A percentile compares a stretch with the other conserved stretches of the same genome.
Evolutionary conservation across 2,329 filamentous ascomycete genomes (phyloP).

Genomic region (Colletotrichum cordylinicola): DNA sequence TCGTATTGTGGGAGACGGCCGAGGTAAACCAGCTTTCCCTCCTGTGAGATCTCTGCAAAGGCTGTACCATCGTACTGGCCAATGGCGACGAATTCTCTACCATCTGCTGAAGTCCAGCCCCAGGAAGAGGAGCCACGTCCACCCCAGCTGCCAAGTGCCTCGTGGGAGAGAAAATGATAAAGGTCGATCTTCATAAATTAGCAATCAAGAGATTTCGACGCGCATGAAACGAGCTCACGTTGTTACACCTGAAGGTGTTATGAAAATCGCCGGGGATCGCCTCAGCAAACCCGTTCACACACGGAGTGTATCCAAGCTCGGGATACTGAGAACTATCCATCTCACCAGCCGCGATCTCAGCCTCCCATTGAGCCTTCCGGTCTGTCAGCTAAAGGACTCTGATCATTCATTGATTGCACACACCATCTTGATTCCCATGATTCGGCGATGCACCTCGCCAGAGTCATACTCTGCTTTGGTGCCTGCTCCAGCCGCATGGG

Average conservation of each 20-base stretch:
- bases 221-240: conserved; percentile 33
- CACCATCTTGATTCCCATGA: conserved; percentile 31
- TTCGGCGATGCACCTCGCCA: conserved; percentile 25
- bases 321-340: conserved; percentile 41
- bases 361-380: conserved; percentile 36
- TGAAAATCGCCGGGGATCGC: conserved; percentile 49
- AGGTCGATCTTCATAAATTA: conserved; percentile 31
- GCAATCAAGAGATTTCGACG: background rate
- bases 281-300: conserved; percentile 47
- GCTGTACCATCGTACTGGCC: conserved; percentile 60
- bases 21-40: conserved; percentile 57
- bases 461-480: conserved; percentile 27
- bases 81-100: conserved; percentile 60
- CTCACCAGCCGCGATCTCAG: conserved; percentile 35
- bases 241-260: conserved; percentile 54
- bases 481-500: conserved; percentile 26
- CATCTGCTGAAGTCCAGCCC: conserved; percentile 58
- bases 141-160: conserved; percentile 35
- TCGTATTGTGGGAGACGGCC: conserved; percentile 56
- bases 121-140: conserved; percentile 47
- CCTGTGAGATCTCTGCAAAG: conserved; percentile 56
- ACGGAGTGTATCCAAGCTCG: conserved; percentile 42
- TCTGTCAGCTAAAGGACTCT: conserved; percentile 11
- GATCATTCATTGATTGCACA: background rate
- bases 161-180: conserved; percentile 42